phyloP scores from a whole-genome alignment of 1,284 basidiomycete species.

The Takashimella koratensis region DNA sequence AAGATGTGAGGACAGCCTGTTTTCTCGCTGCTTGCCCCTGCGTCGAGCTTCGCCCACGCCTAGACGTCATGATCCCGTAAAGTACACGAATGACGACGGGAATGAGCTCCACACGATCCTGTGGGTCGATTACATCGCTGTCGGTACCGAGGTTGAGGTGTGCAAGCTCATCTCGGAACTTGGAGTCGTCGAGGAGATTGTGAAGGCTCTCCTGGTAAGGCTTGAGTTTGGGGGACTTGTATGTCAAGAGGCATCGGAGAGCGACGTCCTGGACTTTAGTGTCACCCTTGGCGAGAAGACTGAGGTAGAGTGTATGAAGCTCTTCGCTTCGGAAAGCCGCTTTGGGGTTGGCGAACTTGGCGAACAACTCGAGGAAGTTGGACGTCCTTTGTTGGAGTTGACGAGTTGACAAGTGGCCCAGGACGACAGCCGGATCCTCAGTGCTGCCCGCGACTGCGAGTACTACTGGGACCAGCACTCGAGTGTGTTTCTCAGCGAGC shows the following conservation, averaged over 20 bases:
- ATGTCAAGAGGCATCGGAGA: conserved; percentile 76
- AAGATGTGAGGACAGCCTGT: conserved; percentile 69
- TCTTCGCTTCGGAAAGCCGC: conserved; percentile 68
- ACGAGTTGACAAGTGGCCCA: conserved; percentile 40
- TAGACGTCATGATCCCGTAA: conserved; percentile 86
- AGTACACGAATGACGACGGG: conserved; percentile 72
- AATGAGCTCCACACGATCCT: conserved; percentile 68
- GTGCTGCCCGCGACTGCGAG: conserved; percentile 48
- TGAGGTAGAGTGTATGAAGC: conserved; percentile 65
- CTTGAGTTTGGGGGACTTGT: conserved; percentile 67
- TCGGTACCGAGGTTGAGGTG: conserved; percentile 60
- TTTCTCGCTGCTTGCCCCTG: conserved; percentile 66
- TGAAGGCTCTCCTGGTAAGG: conserved; percentile 67
- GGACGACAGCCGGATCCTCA: conserved; percentile 9
- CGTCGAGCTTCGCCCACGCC: conserved; percentile 61
- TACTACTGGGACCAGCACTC: conserved; percentile 74
- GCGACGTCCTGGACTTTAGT: conserved; percentile 70
- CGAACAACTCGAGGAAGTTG: conserved; percentile 79
- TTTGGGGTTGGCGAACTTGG: conserved; percentile 88
- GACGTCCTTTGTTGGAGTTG: conserved; percentile 54
- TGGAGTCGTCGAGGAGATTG: conserved; percentile 73
- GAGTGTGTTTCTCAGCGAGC: conserved; percentile 78
- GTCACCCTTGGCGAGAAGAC: conserved; percentile 83
- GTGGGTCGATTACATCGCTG: conserved; percentile 57
- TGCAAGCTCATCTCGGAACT: conserved; percentile 84